phyloP scores from a whole-genome alignment of 345 rosid genomes.

The Mercurialis annua region DNA sequence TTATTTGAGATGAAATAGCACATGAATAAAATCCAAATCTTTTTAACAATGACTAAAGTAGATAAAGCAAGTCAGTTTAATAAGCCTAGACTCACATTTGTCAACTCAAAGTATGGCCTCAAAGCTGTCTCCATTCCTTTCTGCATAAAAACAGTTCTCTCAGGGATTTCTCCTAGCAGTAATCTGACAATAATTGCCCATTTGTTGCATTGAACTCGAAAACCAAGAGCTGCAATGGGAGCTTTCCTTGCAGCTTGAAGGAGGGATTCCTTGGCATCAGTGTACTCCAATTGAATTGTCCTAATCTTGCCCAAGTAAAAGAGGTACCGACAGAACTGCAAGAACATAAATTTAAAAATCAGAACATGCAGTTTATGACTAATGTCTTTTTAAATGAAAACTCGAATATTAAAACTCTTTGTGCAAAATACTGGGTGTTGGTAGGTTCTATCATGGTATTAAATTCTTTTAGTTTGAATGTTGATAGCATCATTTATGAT shows the following conservation, averaged over 20 bases:
- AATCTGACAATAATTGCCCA: constrained; percentile 81
- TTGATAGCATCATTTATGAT: neutral
- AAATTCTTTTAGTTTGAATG: neutral
- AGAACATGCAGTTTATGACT: neutral
- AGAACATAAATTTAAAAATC: neutral
- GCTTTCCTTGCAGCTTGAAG: constrained; percentile 93
- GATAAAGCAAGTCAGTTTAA: neutral
- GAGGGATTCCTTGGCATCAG: constrained; percentile 86
- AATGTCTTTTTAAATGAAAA: constrained; percentile 4
- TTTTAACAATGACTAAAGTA: neutral
- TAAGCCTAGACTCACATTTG: constrained; percentile 55
- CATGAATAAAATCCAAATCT: neutral
- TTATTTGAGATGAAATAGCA: neutral
- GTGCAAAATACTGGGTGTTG: neutral
- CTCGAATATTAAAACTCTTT: neutral
- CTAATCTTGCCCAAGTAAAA: constrained; percentile 83
- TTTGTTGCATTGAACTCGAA: constrained; percentile 74
- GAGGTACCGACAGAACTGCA: constrained; percentile 84
- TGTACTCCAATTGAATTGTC: constrained; percentile 84
- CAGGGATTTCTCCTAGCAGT: constrained; percentile 83
- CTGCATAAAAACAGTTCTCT: constrained; percentile 77
- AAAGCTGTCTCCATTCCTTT: constrained; percentile 84
- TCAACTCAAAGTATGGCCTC: constrained; percentile 80
- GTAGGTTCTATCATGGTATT: neutral
- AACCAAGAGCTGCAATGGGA: constrained; percentile 68